Conservation (phyloP, 495 filamentous ascomycete species). For the Emericellopsis terricola region DNA sequence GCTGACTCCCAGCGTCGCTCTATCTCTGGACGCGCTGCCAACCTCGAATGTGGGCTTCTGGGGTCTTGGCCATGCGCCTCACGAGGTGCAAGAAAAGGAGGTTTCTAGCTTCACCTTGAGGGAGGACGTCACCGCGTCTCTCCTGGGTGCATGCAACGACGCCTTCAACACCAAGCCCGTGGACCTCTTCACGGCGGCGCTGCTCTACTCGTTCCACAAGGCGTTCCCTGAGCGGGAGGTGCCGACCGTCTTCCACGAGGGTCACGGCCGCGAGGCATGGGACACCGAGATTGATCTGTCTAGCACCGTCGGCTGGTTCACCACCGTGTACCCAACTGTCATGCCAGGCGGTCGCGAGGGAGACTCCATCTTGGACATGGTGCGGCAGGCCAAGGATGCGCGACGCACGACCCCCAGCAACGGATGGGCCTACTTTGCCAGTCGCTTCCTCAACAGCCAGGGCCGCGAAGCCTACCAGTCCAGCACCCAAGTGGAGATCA, state of each 20-base stretch:
- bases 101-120: not conserved
- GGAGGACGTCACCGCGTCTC: conserved; percentile 19
- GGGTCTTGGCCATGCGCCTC: no score
- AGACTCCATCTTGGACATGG: not conserved
- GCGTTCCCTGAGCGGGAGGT: conserved; percentile 31
- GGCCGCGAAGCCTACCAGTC: not conserved
- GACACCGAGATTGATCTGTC: conserved; percentile 19
- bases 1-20: no score
- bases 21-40: no score
- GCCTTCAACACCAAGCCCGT: conserved; percentile 26
- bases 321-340: conserved; percentile 20
- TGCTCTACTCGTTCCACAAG: conserved; percentile 29
- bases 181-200: conserved; percentile 28
- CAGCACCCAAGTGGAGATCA: not conserved
- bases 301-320: conserved; percentile 32
- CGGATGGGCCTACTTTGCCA: not conserved
- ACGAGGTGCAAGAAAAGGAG: no score
- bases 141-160: conserved; percentile 24
- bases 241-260: conserved; percentile 36
- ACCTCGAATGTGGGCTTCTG: no score
- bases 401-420: not conserved
- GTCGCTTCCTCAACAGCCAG: not conserved
- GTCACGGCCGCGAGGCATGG: conserved; percentile 21
- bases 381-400: not conserved
- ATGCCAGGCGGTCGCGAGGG: not conserved